phyloP scores from a whole-genome alignment of 257 asterid species.

The Forsythia suspensa region DNA sequence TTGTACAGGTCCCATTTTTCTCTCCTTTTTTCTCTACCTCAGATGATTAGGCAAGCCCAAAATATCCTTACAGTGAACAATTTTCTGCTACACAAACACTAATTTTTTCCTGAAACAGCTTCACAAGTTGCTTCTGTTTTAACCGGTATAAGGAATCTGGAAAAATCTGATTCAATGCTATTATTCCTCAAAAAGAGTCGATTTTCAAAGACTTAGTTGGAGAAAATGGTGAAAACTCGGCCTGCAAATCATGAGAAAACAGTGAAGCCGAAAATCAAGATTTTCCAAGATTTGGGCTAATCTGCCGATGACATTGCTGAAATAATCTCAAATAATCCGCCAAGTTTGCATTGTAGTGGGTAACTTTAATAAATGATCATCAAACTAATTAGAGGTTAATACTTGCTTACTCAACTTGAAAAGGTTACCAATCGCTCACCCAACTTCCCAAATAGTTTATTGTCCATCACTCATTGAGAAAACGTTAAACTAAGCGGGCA shows the following conservation, averaged over 20 bases:
- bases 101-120: conserved; percentile 24
- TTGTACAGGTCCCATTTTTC: conserved; percentile 4
- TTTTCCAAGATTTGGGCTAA: conserved; percentile 34
- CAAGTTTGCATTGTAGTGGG: background rate
- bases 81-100: conserved; percentile 18
- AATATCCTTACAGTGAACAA: background rate
- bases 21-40: conserved; percentile 22
- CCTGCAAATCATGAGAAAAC: conserved; percentile 31
- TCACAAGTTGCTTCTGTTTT: conserved; percentile 21
- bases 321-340: conserved; percentile 24
- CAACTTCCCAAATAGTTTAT: too few species aligned
- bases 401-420: too few species aligned
- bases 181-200: conserved; percentile 32
- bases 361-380: too few species aligned
- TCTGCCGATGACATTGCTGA: conserved; percentile 21
- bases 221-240: conserved; percentile 12
- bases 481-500: too few species aligned
- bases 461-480: too few species aligned
- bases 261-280: conserved; percentile 39
- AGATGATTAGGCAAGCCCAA: background rate
- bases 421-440: too few species aligned
- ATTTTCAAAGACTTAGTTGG: conserved; percentile 36
- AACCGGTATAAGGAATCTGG: conserved; percentile 10
- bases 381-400: too few species aligned
- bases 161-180: conserved; percentile 26